Conservation (phyloP, 148 eudicot genomes). For the Agrostemma githago region DNA sequence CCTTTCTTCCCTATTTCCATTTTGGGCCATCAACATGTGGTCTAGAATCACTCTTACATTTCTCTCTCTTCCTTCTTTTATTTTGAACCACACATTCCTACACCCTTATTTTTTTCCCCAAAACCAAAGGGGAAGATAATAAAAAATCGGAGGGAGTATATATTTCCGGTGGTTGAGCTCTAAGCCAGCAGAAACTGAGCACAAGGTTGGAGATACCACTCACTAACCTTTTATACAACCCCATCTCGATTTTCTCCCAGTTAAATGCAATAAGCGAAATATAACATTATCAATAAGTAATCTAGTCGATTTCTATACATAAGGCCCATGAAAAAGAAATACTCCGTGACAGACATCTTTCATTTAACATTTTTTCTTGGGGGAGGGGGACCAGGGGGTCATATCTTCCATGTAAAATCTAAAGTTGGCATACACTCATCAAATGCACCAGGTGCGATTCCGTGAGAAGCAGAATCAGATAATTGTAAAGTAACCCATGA, state of each 20-base stretch:
- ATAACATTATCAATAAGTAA: no score
- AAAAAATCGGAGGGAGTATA: no score
- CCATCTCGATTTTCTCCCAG: background rate
- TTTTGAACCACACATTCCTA: no score
- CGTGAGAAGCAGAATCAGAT: conserved; percentile 3
- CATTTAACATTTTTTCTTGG: background rate
- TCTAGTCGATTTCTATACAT: background rate
- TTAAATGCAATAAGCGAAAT: background rate
- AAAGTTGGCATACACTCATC: background rate
- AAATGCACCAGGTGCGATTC: background rate
- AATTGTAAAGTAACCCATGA: background rate
- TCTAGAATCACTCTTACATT: no score
- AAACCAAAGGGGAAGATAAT: no score
- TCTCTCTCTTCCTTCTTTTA: no score
- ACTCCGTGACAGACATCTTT: background rate
- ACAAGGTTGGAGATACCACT: background rate
- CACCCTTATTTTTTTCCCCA: no score
- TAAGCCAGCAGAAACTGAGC: background rate
- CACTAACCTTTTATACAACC: background rate
- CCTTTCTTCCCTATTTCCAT: no score
- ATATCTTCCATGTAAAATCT: background rate
- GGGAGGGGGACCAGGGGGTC: background rate
- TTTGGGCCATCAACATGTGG: no score
- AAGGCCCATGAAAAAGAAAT: background rate
- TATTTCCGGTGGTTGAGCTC: no score